phyloP scores from a whole-genome alignment of 306 rosid species.

The Cucumis hystrix region DNA sequence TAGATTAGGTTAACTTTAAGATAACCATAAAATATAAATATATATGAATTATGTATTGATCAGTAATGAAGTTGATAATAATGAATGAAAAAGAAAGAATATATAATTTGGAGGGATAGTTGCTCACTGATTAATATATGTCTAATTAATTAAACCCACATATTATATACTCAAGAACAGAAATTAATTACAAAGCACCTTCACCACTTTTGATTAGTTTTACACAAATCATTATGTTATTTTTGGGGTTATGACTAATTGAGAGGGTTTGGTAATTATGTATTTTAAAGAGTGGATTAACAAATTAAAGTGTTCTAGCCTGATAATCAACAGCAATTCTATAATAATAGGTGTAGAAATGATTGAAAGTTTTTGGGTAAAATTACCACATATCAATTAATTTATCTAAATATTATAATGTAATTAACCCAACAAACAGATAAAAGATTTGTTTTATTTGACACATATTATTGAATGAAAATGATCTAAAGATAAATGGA shows the following conservation, averaged over 20 bases:
- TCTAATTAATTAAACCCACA: background rate
- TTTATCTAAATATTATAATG: too few relatives aligned
- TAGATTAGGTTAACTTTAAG: background rate
- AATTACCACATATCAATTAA: background rate
- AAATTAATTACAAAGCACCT: constrained; percentile 1
- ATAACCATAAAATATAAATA: background rate
- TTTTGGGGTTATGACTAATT: background rate
- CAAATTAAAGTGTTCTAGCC: constrained; percentile 6
- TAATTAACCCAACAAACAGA: background rate
- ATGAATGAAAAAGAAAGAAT: background rate
- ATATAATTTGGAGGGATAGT: background rate
- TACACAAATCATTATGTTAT: constrained; percentile 2
- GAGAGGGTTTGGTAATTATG: constrained; percentile 3
- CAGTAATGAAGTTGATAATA: background rate
- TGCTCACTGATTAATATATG: background rate
- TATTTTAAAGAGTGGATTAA: constrained; percentile 1
- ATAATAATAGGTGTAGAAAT: constrained; percentile 8
- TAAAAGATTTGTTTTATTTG: too few relatives aligned
- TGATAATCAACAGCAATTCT: constrained; percentile 1
- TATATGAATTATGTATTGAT: background rate
- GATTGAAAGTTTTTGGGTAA: background rate
- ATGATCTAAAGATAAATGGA: background rate
- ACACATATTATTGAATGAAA: background rate
- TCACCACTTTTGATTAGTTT: constrained; percentile 8
- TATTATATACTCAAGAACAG: background rate